Conservation (phyloP, 345 rosid species). For the Linum usitatissimum region DNA sequence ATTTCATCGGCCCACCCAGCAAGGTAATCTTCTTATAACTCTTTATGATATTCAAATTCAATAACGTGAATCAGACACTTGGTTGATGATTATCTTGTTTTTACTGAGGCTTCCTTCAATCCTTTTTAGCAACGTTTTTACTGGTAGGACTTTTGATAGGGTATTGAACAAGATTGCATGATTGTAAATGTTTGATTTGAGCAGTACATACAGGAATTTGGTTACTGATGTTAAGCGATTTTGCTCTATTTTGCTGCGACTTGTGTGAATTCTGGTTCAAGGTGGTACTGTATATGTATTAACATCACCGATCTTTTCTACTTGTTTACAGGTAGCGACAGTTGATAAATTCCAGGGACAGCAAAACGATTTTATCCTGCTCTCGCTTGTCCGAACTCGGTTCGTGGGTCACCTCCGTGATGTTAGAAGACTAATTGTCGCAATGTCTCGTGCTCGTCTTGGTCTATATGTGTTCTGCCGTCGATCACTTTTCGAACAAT, state of each 20-base stretch:
- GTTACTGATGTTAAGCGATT: no score
- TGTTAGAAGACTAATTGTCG: constrained; percentile 90
- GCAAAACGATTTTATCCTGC: constrained; percentile 85
- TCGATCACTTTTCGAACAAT: constrained; percentile 84
- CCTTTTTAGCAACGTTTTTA: no score
- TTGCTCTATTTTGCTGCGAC: not conserved
- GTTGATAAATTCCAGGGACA: constrained; percentile 99
- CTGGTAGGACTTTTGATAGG: no score
- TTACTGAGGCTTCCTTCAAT: no score
- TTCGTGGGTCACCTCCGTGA: constrained; percentile 98
- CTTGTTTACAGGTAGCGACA: constrained; percentile 60
- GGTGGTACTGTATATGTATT: not conserved
- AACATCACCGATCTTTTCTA: not conserved
- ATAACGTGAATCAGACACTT: not conserved
- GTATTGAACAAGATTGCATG: no score
- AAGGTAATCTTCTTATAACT: constrained; percentile 39
- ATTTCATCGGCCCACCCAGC: constrained; percentile 90
- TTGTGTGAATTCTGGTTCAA: not conserved
- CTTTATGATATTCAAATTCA: not conserved
- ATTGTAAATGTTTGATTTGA: no score
- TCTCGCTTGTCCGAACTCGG: constrained; percentile 91
- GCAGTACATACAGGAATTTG: no score
- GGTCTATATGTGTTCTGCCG: constrained; percentile 87
- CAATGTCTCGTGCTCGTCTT: constrained; percentile 98
- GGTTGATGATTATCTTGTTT: not conserved